Conservation (phyloP, 495 filamentous ascomycete species). For the Penicillium mononematosum region DNA sequence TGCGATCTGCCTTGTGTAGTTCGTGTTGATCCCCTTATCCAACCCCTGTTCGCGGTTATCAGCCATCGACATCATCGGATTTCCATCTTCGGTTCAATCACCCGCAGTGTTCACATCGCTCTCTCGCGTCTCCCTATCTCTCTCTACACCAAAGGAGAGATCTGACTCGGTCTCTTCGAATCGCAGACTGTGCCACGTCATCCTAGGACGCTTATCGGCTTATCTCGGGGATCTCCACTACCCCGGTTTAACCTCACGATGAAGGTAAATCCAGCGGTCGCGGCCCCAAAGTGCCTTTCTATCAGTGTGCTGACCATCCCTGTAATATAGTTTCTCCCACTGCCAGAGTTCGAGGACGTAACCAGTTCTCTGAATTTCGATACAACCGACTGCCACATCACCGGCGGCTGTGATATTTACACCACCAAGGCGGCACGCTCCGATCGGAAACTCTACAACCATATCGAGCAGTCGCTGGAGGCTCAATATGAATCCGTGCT, state of each 20-base stretch:
- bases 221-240: conserved; percentile 7
- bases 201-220: conserved; percentile 7
- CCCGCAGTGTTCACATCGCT: conserved; percentile 18
- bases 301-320: neutral
- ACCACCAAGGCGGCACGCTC: conserved; percentile 91
- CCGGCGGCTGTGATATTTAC: conserved; percentile 92
- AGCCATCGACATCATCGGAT: conserved; percentile 23
- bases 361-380: conserved; percentile 90
- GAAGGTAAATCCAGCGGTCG: conserved; percentile 25
- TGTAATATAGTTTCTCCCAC: conserved; percentile 73
- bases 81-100: conserved; percentile 27
- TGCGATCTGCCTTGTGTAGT: conserved; percentile 3
- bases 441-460: conserved; percentile 96
- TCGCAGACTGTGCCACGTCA: conserved; percentile 5
- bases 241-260: conserved; percentile 17
- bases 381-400: conserved; percentile 83
- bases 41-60: conserved; percentile 26
- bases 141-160: neutral
- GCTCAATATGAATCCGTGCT: conserved; percentile 84
- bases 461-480: conserved; percentile 84
- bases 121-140: conserved; percentile 1
- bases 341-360: conserved; percentile 82
- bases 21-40: conserved; percentile 10
- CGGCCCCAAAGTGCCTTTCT: conserved; percentile 3
- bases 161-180: neutral